Evolutionary conservation across 1,284 basidiomycete species (phyloP).

Genomic region (Xerocomus alliaceus): DNA sequence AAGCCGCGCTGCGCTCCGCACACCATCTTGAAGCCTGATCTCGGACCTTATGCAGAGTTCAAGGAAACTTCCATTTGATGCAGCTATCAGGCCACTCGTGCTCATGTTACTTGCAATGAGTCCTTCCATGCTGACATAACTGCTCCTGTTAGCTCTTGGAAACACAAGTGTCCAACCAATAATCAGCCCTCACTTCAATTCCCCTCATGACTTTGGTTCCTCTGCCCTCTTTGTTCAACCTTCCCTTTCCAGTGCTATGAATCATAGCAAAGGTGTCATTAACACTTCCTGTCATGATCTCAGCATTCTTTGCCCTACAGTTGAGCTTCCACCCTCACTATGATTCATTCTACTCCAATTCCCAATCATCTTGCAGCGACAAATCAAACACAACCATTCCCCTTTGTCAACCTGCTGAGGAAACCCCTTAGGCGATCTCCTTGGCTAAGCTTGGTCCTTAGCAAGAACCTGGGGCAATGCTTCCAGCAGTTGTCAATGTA

Average conservation of each 20-base stretch:
- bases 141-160: conserved; percentile 47
- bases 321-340: conserved; percentile 56
- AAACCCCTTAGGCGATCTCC: conserved; percentile 54
- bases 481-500: conserved; percentile 60
- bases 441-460: conserved; percentile 59
- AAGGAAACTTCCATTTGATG: conserved; percentile 54
- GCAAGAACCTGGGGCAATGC: conserved; percentile 53
- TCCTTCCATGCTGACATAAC: conserved; percentile 21
- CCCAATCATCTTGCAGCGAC: conserved; percentile 5
- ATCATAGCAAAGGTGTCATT: conserved; percentile 74
- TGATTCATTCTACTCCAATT: conserved; percentile 10
- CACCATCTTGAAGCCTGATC: conserved; percentile 66
- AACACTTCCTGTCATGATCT: conserved; percentile 57
- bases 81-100: conserved; percentile 46
- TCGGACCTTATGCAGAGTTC: conserved; percentile 72
- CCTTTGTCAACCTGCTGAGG: conserved; percentile 48
- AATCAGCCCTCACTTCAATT: conserved; percentile 56
- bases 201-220: conserved; percentile 75
- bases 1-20: no score
- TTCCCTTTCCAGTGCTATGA: conserved; percentile 67
- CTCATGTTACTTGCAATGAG: conserved; percentile 42
- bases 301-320: conserved; percentile 74
- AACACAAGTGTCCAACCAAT: conserved; percentile 43
- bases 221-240: conserved; percentile 72
- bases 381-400: conserved; percentile 31